Conservation (phyloP, 176 grass and related monocot genomes). For the Sorghum bicolor region DNA sequence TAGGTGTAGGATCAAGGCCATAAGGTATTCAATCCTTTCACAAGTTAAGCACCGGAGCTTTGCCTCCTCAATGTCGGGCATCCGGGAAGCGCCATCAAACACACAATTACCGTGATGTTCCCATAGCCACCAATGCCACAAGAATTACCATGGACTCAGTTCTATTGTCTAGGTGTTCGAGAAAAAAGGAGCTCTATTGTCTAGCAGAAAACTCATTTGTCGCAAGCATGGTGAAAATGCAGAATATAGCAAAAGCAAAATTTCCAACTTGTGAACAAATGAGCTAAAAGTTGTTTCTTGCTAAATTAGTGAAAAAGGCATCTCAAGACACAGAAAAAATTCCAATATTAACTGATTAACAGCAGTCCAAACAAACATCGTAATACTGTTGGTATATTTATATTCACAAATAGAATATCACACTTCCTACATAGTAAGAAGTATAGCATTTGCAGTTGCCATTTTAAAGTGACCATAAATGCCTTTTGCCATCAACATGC, state of each 20-base stretch:
- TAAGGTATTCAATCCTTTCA: background rate
- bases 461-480: background rate
- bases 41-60: background rate
- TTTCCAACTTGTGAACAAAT: background rate
- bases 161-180: background rate
- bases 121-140: background rate
- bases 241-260: background rate
- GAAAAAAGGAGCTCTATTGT: background rate
- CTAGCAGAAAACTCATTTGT: background rate
- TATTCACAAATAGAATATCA: background rate
- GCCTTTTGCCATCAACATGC: background rate
- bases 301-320: background rate
- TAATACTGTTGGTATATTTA: background rate
- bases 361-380: constrained; percentile 5
- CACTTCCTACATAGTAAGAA: background rate
- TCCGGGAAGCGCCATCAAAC: background rate
- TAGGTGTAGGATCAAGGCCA: background rate
- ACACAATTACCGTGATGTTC: background rate
- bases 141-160: background rate
- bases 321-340: background rate
- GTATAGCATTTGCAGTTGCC: background rate
- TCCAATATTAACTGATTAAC: background rate
- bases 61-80: background rate
- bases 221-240: constrained; percentile 8
- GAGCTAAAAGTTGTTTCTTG: background rate